Evolutionary conservation across 495 filamentous ascomycete genomes (phyloP).

Genomic region (Pseudomonodictys pantanalensis): DNA sequence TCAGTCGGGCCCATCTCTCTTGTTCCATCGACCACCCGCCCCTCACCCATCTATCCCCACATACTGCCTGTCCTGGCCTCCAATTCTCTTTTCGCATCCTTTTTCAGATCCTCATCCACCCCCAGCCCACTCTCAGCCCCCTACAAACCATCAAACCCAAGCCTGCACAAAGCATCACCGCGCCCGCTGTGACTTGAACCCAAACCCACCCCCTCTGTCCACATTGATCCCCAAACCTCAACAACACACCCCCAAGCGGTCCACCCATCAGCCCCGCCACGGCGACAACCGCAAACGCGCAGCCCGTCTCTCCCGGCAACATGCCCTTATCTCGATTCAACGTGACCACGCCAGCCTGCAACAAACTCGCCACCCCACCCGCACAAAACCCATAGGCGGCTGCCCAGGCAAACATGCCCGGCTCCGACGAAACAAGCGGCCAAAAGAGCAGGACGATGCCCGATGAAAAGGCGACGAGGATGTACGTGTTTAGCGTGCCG

Average conservation of each 20-base stretch:
- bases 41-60: too few species aligned
- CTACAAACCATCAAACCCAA: too few species aligned
- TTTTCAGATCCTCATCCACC: too few species aligned
- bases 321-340: constrained; percentile 63
- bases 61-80: too few species aligned
- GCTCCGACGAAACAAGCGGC: neutral
- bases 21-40: too few species aligned
- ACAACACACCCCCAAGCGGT: constrained; percentile 65
- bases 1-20: too few species aligned
- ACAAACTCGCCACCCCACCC: constrained; percentile 65
- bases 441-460: constrained; percentile 49
- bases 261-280: constrained; percentile 73
- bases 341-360: constrained; percentile 59
- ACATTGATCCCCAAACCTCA: constrained; percentile 32
- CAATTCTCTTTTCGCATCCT: too few species aligned
- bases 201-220: neutral
- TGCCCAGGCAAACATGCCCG: constrained; percentile 56
- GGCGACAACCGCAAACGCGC: constrained; percentile 70
- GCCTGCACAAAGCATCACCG: neutral
- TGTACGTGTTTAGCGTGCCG: constrained; percentile 61
- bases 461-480: constrained; percentile 43
- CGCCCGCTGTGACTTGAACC: constrained; percentile 9
- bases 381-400: constrained; percentile 61
- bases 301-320: constrained; percentile 70
- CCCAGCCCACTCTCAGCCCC: too few species aligned